Evolutionary conservation across 2,329 filamentous ascomycete genomes (phyloP).

Genomic region (Remersonia thermophila): DNA sequence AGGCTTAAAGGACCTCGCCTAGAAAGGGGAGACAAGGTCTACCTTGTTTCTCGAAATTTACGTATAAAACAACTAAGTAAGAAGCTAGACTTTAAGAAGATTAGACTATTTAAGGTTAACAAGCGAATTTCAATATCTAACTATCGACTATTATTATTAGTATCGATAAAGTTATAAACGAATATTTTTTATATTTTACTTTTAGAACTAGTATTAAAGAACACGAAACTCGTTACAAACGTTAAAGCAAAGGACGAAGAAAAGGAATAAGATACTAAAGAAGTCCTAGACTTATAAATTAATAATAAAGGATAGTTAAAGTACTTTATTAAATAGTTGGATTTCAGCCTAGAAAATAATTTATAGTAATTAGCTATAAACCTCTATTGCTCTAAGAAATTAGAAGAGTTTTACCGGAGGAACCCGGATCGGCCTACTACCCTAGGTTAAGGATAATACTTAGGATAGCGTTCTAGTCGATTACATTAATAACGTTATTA

Average conservation of each 20-base stretch:
- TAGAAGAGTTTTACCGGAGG: conserved; percentile 3
- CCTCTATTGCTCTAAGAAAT: conserved; percentile 6
- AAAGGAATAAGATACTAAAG: conserved; percentile 5
- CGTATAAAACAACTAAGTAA: conserved; percentile 5
- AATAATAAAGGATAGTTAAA: background rate
- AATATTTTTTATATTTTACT: conserved; percentile 7
- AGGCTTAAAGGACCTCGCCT: conserved; percentile 8
- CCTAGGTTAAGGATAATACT: background rate
- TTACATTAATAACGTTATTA: background rate
- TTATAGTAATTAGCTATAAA: conserved; percentile 2
- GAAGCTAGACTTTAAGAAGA: conserved; percentile 8
- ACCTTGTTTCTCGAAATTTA: conserved; percentile 4
- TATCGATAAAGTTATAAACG: conserved; percentile 1
- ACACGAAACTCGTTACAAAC: background rate
- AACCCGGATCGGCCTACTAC: conserved; percentile 2
- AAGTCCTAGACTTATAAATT: conserved; percentile 3
- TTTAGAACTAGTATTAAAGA: conserved; percentile 4
- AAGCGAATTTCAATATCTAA: too few species aligned
- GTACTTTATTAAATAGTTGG: conserved; percentile 4
- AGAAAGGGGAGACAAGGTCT: conserved; percentile 6
- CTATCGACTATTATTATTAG: conserved; percentile 3
- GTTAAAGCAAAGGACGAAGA: conserved; percentile 6
- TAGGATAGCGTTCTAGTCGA: background rate
- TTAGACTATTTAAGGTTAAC: conserved; percentile 6
- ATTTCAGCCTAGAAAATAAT: conserved; percentile 3